A percentile compares a stretch with the other conserved stretches of the same genome.
phyloP scores from a whole-genome alignment of 2,329 filamentous ascomycete genomes.

The Penicillium expansum region DNA sequence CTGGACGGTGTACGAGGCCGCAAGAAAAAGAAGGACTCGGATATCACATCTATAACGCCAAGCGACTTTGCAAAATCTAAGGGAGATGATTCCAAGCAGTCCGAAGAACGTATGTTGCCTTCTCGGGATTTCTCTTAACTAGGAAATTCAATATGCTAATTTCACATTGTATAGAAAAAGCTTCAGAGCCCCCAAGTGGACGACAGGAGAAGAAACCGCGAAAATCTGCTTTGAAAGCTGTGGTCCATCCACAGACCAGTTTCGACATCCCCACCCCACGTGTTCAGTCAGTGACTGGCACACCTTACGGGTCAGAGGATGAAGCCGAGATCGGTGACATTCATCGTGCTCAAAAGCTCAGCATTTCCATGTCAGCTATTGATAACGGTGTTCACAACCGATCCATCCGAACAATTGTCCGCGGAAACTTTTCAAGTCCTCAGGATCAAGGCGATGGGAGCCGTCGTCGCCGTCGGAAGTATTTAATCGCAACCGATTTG shows the following conservation, averaged over 20 bases:
- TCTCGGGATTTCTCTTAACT: not conserved
- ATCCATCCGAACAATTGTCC: constrained; percentile 83
- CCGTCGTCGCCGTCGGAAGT: constrained; percentile 76
- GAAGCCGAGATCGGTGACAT: constrained; percentile 83
- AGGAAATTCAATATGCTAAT: constrained; percentile 3
- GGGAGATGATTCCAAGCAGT: constrained; percentile 59
- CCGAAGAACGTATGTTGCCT: constrained; percentile 66
- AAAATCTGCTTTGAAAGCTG: constrained; percentile 42
- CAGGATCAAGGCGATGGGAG: constrained; percentile 76
- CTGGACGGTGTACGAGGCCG: constrained; percentile 33
- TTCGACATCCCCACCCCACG: constrained; percentile 65
- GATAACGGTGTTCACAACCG: constrained; percentile 71
- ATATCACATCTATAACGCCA: constrained; percentile 30
- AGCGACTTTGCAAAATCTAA: constrained; percentile 29
- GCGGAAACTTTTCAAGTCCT: constrained; percentile 74
- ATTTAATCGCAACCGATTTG: constrained; percentile 91
- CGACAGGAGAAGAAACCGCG: constrained; percentile 39
- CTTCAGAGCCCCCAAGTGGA: constrained; percentile 11
- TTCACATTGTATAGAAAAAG: constrained; percentile 6
- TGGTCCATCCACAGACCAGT: constrained; percentile 77
- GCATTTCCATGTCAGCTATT: constrained; percentile 75
- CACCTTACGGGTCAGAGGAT: constrained; percentile 75
- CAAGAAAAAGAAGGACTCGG: constrained; percentile 28
- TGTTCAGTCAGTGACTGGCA: constrained; percentile 54
- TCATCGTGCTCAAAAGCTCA: constrained; percentile 79